Conservation (phyloP, 2,329 filamentous ascomycete genomes). For the Botryotinia narcissicola region DNA sequence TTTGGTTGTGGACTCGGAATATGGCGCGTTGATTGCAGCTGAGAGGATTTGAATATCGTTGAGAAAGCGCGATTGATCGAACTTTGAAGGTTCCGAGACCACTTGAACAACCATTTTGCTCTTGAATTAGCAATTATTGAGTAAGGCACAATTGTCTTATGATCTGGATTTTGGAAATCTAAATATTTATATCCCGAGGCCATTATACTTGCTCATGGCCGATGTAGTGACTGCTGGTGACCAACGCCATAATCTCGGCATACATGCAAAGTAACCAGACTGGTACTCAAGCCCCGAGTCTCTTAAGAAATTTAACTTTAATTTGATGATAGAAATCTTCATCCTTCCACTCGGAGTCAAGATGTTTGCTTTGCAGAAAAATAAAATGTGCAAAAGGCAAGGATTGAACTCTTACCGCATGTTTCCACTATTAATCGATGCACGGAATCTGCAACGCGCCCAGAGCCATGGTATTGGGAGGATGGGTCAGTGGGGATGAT, state of each 20-base stretch:
- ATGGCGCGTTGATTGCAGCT: slow-evolving; percentile 4
- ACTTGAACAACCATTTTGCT: not conserved
- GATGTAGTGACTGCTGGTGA: too few species aligned
- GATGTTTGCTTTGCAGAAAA: not conserved
- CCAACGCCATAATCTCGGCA: not conserved
- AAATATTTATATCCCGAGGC: not conserved
- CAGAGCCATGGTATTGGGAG: not conserved
- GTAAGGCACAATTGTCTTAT: too few species aligned
- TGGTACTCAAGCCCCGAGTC: not conserved
- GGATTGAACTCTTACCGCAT: slow-evolving; percentile 1
- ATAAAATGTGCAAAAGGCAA: not conserved
- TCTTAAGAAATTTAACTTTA: too few species aligned
- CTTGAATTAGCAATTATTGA: not conserved
- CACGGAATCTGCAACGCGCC: not conserved
- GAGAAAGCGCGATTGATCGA: not conserved
- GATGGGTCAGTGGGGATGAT: not conserved
- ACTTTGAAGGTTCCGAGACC: not conserved
- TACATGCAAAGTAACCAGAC: not conserved
- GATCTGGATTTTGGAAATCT: not conserved
- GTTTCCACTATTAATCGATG: not conserved
- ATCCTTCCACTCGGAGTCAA: not conserved
- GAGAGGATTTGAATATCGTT: not conserved
- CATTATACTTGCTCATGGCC: not conserved
- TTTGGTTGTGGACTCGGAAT: not conserved
- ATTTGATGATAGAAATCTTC: not conserved